Base-by-base conservation (phyloP, 2,329 filamentous ascomycete species). In the Diaporthe ilicicola region DNA sequence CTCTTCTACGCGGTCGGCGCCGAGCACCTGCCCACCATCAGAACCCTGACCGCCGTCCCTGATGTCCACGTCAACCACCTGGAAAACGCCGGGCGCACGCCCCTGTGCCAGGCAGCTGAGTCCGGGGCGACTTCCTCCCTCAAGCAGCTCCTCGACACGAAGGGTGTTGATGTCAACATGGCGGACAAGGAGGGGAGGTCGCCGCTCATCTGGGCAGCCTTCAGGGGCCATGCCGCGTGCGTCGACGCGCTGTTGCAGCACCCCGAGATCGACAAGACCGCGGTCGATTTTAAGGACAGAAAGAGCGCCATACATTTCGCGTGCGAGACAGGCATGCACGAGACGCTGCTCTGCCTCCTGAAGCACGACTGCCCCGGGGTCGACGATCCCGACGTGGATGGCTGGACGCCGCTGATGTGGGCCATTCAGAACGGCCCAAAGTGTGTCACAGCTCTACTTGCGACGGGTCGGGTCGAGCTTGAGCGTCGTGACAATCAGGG, bases 371-470 rank as follows among this genome's bases (percentile, higher is more conserved):
- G 39, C 27, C 56, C 56, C 27, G 56, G 56, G 17, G 15, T 62
- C 19, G 56, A 62, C 17, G 56, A 62, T 7, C 27, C 39, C 3
- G 56, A 62, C 15, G 39, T 62, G 3, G 56, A 62, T 10, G 42
- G 42, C 39, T 62, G 56, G 56, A 62, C 56, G 5, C 56, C 56
- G 27, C 13, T 62, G 19, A 62, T 62, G 56, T 62, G 56, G 56
- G 27, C 56, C 7, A 42, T 62, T 8, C 39, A 62, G 56, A 46
- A 46, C 12, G 27, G 56, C 39, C 56, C 56, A 13, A 39, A 12
- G 27, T 46, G 56, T 15, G 56, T 32, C 17, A 32, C 39, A 7
- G 32, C 19, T n/a, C 39, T 62, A 2, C 39, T 62, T 9, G 56
- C 56, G 27, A 62, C 56, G 6, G 56, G 56, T 2, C 56, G 8